These are phyloP conservation scores for Aspergillus nidulans DNA, from an alignment of 495 filamentous ascomycete species.

Conservation along the genomic window DNA sequence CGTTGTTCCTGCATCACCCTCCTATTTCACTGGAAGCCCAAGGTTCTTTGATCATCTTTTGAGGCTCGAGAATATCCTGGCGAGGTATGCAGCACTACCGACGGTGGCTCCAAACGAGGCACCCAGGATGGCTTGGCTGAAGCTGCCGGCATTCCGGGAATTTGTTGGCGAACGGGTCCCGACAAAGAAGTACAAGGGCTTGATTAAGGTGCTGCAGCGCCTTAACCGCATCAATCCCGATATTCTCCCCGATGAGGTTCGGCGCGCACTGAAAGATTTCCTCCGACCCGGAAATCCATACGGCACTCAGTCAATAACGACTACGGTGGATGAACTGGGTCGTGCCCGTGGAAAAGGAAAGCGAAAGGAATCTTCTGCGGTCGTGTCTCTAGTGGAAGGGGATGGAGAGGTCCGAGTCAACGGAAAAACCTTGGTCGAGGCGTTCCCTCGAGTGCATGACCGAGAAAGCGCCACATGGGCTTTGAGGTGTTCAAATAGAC, in stretches of 20 bases:
- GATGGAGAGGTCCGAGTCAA: conserved; percentile 87
- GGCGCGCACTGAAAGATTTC: conserved; percentile 59
- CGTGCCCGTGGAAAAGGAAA: conserved; percentile 72
- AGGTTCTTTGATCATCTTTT: conserved; percentile 84
- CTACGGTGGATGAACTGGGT: conserved; percentile 65
- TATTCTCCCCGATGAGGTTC: conserved; percentile 67
- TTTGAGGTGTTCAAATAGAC: conserved; percentile 69
- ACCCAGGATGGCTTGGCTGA: conserved; percentile 80
- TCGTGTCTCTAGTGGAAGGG: conserved; percentile 84
- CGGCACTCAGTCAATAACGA: conserved; percentile 51
- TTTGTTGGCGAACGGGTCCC: conserved; percentile 72
- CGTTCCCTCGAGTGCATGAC: conserved; percentile 86
- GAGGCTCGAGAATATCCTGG: conserved; percentile 61
- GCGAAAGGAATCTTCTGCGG: conserved; percentile 79
- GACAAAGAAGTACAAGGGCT: conserved; percentile 70
- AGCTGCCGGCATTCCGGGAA: conserved; percentile 67
- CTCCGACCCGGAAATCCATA: conserved; percentile 71
- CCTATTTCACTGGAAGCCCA: conserved; percentile 87
- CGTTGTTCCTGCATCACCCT: conserved; percentile 75
- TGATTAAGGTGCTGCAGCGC: conserved; percentile 68
- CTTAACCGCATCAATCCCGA: conserved; percentile 82
- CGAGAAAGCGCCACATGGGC: conserved; percentile 93
- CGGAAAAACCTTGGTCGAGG: conserved; percentile 70
- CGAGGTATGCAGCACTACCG: conserved; percentile 68
- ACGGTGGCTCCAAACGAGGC: conserved; percentile 56